Base-by-base conservation (phyloP, 2,329 filamentous ascomycete genomes). In the Aspergillus sp. region DNA sequence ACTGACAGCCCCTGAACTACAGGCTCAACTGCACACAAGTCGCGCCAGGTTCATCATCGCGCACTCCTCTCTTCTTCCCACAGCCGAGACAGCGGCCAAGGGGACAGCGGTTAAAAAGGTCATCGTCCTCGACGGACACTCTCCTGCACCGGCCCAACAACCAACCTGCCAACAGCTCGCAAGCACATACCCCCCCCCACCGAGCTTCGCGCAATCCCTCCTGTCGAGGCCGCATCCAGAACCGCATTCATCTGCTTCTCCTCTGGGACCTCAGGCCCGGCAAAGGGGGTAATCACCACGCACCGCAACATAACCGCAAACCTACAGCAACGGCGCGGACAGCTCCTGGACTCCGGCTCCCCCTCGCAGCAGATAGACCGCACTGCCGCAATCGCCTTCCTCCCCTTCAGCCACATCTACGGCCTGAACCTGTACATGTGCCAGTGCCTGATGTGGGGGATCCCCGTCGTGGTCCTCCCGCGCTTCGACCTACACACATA, bases 241-340 rank as follows among this genome's bases (percentile, higher is more conserved):
- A 54, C 20, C 17, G 53, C 46, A 27, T 56, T 50, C 53, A 42
- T 56, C 46, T 48, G 44, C 46, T 56, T 49, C 53, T 56, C 53
- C 13, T 56, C 53, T 2, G 53, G 53, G 0, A 56, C 53, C 15
- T 49, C 53, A 13, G 53, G 53, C 0, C 24, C 24, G 4, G 19
- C 53, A 9, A 56, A 56, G 19, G 53, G 53, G 24, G 53, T 56
- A 1, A 50, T 56, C 3, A 49, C 44, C 12, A 49, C 53, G 1
- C 53, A 56, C 37, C 37, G 20, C 13, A 56, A 56, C 7, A 44
- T 56, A 17, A 48, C 44, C n/a, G 5, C 53, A 2, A 56, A 56
- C 39, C 37, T 56, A 0, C 46, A 49, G 17, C 53, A 56, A 39
- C 48, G 52, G 52, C 52, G 52, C 52, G 24, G 33, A 3, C 52